Evolutionary conservation across 305 asterid species (phyloP).

Genomic region (Fraxinus velutina): DNA sequence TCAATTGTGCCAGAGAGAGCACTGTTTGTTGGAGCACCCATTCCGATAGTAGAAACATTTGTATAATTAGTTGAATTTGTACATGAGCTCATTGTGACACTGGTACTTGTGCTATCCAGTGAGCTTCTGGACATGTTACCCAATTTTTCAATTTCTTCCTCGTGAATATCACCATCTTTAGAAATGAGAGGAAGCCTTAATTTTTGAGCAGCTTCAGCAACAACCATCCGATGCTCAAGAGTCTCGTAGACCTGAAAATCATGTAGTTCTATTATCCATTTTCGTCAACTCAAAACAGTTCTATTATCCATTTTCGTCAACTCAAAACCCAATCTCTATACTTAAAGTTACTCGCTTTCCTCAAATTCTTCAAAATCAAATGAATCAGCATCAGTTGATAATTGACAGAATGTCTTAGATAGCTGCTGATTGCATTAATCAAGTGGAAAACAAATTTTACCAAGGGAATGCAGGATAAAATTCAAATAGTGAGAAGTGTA

Average conservation of each 20-base stretch:
- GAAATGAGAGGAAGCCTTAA: slow-evolving; percentile 92
- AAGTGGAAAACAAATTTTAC: background rate
- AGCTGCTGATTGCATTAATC: background rate
- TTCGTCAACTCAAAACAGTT: background rate
- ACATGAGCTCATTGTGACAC: slow-evolving; percentile 65
- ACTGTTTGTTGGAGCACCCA: slow-evolving; percentile 38
- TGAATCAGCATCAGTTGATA: background rate
- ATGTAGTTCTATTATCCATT: slow-evolving; percentile 4
- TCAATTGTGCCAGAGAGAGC: slow-evolving; percentile 48
- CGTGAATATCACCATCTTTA: slow-evolving; percentile 82
- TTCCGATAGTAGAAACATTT: slow-evolving; percentile 42
- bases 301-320: background rate
- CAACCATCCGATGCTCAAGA: slow-evolving; percentile 87
- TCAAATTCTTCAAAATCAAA: background rate
- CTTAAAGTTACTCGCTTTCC: background rate
- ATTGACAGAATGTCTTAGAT: background rate
- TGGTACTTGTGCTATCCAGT: slow-evolving; percentile 74
- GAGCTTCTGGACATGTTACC: slow-evolving; percentile 76
- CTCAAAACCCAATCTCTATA: background rate
- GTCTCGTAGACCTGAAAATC: slow-evolving; percentile 73
- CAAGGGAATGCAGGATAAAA: background rate
- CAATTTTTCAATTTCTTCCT: slow-evolving; percentile 88
- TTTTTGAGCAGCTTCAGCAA: slow-evolving; percentile 94
- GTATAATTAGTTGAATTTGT: slow-evolving; percentile 69
- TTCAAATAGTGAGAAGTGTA: slow-evolving; percentile 1